A percentile compares a stretch with the other conserved stretches of the same genome.
phyloP scores from a whole-genome alignment of 176 grass and related monocot species.

The Musa acuminata region DNA sequence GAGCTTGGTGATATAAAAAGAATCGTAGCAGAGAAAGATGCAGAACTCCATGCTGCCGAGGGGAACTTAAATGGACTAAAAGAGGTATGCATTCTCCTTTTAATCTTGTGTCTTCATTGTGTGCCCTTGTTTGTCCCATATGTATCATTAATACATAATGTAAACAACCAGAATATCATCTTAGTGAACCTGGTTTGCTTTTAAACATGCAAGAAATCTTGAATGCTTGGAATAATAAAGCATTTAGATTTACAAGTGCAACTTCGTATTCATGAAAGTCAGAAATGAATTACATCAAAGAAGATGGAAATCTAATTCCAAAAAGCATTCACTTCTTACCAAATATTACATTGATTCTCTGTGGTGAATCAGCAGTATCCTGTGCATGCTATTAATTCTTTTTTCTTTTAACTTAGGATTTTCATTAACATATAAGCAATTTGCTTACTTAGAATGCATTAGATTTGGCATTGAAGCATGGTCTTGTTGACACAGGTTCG shows the following conservation, averaged over 20 bases:
- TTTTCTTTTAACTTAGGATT: too few species aligned
- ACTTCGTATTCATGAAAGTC: too few species aligned
- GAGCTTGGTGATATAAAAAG: slow-evolving; percentile 29
- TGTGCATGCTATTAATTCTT: too few species aligned
- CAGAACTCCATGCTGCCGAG: slow-evolving; percentile 5
- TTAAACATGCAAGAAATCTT: neutral
- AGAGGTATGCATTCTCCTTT: slow-evolving; percentile 23
- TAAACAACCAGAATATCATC: neutral
- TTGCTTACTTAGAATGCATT: too few species aligned
- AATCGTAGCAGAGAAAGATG: slow-evolving; percentile 17
- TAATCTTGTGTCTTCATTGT: neutral
- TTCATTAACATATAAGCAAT: too few species aligned
- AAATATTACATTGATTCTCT: too few species aligned
- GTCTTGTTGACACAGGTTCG: slow-evolving; percentile 28
- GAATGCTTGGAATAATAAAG: neutral
- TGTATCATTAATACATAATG: neutral
- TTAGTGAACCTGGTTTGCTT: neutral
- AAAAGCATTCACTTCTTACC: neutral
- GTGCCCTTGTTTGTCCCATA: neutral
- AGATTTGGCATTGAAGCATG: neutral
- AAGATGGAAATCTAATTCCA: neutral
- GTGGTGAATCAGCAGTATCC: too few species aligned
- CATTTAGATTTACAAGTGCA: neutral
- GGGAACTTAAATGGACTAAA: slow-evolving; percentile 26
- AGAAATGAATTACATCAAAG: neutral